phyloP scores from a whole-genome alignment of 2,329 filamentous ascomycete species.

The Fusarium buxicola region DNA sequence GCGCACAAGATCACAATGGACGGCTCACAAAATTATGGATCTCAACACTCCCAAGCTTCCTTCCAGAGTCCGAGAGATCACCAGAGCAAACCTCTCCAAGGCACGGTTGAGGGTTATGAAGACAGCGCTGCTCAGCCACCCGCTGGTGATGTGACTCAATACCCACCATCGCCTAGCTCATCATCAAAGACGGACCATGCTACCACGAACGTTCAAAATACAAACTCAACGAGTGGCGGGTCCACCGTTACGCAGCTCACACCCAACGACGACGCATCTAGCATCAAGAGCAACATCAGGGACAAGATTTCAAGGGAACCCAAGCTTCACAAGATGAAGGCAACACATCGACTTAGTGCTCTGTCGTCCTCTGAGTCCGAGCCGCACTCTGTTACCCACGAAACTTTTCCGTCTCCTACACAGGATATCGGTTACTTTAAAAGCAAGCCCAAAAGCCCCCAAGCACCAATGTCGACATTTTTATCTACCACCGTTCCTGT shows the following conservation, averaged over 20 bases:
- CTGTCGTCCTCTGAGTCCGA: conserved; percentile 30
- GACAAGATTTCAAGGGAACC: conserved; percentile 17
- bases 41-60: not conserved
- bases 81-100: conserved; percentile 2
- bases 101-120: conserved; percentile 18
- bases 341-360: conserved; percentile 21
- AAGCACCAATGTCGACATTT: conserved; percentile 13
- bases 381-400: conserved; percentile 17
- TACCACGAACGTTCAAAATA: conserved; percentile 16
- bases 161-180: conserved; percentile 28
- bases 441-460: conserved; percentile 12
- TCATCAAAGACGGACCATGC: conserved; percentile 26
- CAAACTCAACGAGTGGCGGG: conserved; percentile 24
- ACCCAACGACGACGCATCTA: conserved; percentile 16
- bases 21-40: not conserved
- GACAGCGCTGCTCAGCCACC: conserved; percentile 16
- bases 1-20: conserved; percentile 14
- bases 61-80: not conserved
- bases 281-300: conserved; percentile 9
- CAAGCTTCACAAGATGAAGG: conserved; percentile 24
- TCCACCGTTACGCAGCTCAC: conserved; percentile 37
- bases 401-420: conserved; percentile 22
- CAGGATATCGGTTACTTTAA: conserved; percentile 31
- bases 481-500: conserved; percentile 9
- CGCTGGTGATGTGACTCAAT: conserved; percentile 15